phyloP scores from a whole-genome alignment of 257 asterid species.

The Fraxinus excelsior region DNA sequence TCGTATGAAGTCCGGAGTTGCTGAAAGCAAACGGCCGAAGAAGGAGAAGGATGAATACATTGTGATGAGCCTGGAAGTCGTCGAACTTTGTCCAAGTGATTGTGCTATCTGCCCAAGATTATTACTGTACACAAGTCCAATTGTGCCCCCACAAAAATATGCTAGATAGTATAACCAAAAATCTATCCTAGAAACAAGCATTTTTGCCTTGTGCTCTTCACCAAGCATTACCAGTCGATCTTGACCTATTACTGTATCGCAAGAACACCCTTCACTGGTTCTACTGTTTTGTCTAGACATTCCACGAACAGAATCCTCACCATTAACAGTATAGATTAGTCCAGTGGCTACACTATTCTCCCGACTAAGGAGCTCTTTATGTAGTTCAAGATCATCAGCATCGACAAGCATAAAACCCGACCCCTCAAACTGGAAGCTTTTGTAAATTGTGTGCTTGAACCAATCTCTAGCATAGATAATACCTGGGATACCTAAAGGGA shows the following conservation, averaged over 20 bases:
- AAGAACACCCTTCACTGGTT: conserved; percentile 36
- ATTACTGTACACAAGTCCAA: conserved; percentile 89
- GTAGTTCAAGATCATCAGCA: conserved; percentile 63
- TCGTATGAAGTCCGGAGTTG: conserved; percentile 74
- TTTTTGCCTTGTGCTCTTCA: conserved; percentile 61
- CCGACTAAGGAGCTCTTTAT: conserved; percentile 55
- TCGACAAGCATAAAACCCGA: conserved; percentile 67
- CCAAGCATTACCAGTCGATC: conserved; percentile 73
- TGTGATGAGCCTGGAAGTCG: conserved; percentile 64
- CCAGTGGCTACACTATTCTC: conserved; percentile 40
- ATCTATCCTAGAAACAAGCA: conserved; percentile 66
- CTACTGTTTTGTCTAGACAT: conserved; percentile 20
- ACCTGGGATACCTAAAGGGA: conserved; percentile 77
- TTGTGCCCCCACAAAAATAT: conserved; percentile 88
- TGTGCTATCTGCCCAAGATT: conserved; percentile 90
- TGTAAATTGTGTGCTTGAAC: conserved; percentile 51
- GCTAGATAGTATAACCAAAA: conserved; percentile 79
- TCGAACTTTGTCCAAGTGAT: conserved; percentile 69
- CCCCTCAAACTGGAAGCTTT: conserved; percentile 45
- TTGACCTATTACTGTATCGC: conserved; percentile 41
- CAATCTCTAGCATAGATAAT: conserved; percentile 69
- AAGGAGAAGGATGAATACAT: conserved; percentile 84
- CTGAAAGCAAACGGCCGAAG: conserved; percentile 93
- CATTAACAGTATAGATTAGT: conserved; percentile 10
- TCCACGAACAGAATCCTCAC: conserved; percentile 19